phyloP scores from a whole-genome alignment of 306 rosid genomes.

The Boehmeria nivea region DNA sequence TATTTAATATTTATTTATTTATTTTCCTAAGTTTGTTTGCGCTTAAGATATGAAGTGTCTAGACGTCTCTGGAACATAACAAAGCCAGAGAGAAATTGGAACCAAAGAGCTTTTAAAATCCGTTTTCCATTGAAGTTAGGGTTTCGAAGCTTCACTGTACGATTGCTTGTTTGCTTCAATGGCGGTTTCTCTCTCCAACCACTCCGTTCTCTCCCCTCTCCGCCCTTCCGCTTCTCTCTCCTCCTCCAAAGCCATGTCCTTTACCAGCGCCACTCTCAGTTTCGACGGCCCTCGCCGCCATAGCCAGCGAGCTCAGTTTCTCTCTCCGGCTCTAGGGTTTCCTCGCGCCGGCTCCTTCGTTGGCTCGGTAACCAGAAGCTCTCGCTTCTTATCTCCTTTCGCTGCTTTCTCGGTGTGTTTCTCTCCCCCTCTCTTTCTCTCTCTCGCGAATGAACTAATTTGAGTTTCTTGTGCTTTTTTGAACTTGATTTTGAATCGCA shows the following conservation, averaged over 20 bases:
- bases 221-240: slow-evolving; percentile 33
- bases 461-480: background rate
- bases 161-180: slow-evolving; percentile 13
- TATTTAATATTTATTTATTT: too few relatives aligned
- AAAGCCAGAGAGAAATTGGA: too few relatives aligned
- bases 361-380: background rate
- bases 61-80: too few relatives aligned
- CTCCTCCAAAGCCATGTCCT: slow-evolving; percentile 30
- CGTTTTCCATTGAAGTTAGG: too few relatives aligned
- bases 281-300: slow-evolving; percentile 3
- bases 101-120: too few relatives aligned
- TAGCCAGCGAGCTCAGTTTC: slow-evolving; percentile 1
- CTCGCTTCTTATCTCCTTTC: slow-evolving; percentile 28
- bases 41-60: too few relatives aligned
- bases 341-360: slow-evolving; percentile 24
- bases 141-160: background rate
- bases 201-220: slow-evolving; percentile 17
- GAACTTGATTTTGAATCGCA: background rate
- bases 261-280: slow-evolving; percentile 4
- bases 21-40: too few relatives aligned
- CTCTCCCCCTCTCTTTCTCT: background rate
- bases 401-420: slow-evolving; percentile 23
- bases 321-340: slow-evolving; percentile 25
- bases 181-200: slow-evolving; percentile 45
- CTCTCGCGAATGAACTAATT: background rate